Base-by-base conservation (phyloP, 192 early-diverging fungal genomes). In the Coemansia sp. region DNA sequence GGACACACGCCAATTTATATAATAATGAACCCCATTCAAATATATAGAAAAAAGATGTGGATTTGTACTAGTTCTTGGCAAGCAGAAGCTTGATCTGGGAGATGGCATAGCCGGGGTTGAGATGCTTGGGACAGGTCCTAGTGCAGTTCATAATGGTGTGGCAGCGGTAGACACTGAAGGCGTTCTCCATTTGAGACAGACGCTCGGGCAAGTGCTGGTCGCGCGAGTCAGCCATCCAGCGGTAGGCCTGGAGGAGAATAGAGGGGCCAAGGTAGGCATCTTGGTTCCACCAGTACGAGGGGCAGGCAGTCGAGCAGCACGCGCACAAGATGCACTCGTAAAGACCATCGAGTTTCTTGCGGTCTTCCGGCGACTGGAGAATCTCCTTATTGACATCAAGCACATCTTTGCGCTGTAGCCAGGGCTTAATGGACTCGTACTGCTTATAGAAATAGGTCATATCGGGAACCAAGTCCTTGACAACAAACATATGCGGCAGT, bases 101-200 rank as follows among this genome's bases (percentile, higher is more conserved):
- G 87, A 99, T 99, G 48, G 97, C 97, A 20, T 83, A 77, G 78
- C 97, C 97, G n/a, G 95, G 97, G 83, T 96, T 95, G 40, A 99
- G 87, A 50, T 95, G 95, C 91, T 99, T 99, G 70, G 97, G 97
- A 78, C 97, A 97, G 41, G 97, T 99, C 68, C 91, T 87, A 44
- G 95, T 86, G 78, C 97, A 97, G 91, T 99, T 95, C 96, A 97
- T 97, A 78, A 98, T 98, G 64, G 97, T 97, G 86, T 98, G 97
- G 90, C 97, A 98, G 53, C 95, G 92, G 88, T 97, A 98, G 5
- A 97, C 89, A n/a, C 93, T 93, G 90, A 95, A 96, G 34, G 93
- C 86, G 81, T 96, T 95, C 77, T 98, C 95, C 72, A 98, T 85
- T 46, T 88, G 87, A 61, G 87, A 87, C 66, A 95, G 89, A 68